A percentile compares a stretch with the other conserved stretches of the same genome.
Evolutionary conservation across 2,329 filamentous ascomycete genomes (phyloP).

Genomic region (Thelonectria blattea): DNA sequence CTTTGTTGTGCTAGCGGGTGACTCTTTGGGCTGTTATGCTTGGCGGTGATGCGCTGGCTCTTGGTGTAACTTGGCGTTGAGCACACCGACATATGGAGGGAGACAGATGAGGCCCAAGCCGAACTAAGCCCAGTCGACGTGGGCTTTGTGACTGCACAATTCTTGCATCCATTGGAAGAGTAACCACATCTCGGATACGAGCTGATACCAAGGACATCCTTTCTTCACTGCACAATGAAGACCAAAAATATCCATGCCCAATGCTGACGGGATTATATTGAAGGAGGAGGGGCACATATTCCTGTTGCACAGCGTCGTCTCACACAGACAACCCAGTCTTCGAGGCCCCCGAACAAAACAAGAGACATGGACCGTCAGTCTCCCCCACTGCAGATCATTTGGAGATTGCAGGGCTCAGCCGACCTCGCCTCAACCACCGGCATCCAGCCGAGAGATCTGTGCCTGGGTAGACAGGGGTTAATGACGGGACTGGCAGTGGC

Average conservation of each 20-base stretch:
- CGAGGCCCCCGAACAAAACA: not conserved
- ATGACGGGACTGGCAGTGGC: not conserved
- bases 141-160: not conserved
- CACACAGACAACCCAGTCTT: conserved; percentile 9
- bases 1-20: not conserved
- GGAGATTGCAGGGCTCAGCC: conserved; percentile 33
- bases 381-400: conserved; percentile 26
- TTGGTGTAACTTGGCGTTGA: conserved; percentile 6
- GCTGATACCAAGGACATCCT: not conserved
- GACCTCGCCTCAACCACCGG: conserved; percentile 10
- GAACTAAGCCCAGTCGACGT: not conserved
- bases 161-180: not conserved
- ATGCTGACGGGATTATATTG: conserved; percentile 7
- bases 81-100: conserved; percentile 6
- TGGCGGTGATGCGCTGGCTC: conserved; percentile 12
- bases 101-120: not conserved
- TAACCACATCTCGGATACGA: not conserved
- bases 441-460: conserved; percentile 10
- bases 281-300: conserved; percentile 5
- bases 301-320: conserved; percentile 22
- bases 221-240: not conserved
- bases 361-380: conserved; percentile 9
- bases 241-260: not conserved
- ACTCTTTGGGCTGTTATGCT: conserved; percentile 3
- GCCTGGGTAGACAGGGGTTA: conserved; percentile 5